Conservation (phyloP, 208 protist genomes). For the Leishmania braziliensis region DNA sequence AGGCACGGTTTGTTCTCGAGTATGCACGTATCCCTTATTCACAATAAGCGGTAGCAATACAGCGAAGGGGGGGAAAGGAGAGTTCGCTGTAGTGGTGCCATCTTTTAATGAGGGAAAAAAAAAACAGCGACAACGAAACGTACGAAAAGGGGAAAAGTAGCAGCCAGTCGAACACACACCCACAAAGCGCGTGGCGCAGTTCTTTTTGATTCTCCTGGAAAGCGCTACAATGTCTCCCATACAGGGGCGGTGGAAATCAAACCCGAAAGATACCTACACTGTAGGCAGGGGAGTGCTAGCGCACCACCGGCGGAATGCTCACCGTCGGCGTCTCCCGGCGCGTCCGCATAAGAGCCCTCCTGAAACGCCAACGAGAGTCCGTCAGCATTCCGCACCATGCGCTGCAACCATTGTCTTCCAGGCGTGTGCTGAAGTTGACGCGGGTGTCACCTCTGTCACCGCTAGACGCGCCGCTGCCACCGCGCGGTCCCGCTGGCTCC, state of each 20-base stretch:
- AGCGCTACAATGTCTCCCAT: background rate
- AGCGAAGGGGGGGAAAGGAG: background rate
- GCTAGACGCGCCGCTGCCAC: constrained; percentile 23
- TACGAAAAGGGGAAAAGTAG: background rate
- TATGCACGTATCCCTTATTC: background rate
- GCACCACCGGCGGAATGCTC: no score
- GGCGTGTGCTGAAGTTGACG: constrained; percentile 5
- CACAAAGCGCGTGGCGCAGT: background rate
- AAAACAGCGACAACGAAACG: constrained; percentile 1
- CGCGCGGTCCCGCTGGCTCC: constrained; percentile 13
- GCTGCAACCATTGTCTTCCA: constrained; percentile 34
- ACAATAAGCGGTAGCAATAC: background rate
- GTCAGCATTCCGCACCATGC: background rate
- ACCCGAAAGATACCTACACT: background rate
- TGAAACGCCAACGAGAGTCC: background rate
- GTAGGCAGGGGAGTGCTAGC: background rate
- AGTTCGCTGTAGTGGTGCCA: constrained; percentile 1
- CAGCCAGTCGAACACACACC: background rate
- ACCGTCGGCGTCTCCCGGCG: background rate
- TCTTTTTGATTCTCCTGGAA: background rate
- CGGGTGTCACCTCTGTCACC: constrained; percentile 10
- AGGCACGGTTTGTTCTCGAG: background rate
- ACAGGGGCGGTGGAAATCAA: background rate
- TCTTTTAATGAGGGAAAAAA: background rate
- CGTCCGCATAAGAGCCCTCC: background rate